phyloP scores from a whole-genome alignment of 306 rosid species.

The Acacia crassicarpa region DNA sequence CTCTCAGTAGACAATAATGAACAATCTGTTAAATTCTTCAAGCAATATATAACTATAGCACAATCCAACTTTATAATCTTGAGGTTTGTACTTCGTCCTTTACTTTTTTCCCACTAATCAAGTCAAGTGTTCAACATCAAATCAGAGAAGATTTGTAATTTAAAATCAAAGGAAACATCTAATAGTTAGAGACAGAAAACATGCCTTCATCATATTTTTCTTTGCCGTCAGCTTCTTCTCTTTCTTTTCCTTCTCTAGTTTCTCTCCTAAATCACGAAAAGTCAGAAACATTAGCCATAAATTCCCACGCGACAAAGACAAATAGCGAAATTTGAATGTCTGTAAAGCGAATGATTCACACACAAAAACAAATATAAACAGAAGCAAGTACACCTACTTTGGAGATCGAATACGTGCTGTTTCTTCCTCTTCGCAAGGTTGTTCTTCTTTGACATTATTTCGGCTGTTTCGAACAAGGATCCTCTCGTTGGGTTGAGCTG shows the following conservation, averaged over 20 bases:
- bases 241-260: conserved; percentile 57
- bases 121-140: background rate
- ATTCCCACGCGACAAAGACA: background rate
- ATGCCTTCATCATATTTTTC: conserved; percentile 79
- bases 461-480: background rate
- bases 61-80: background rate
- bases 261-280: conserved; percentile 56
- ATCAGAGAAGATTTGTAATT: background rate
- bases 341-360: background rate
- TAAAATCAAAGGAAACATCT: background rate
- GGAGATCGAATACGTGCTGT: conserved; percentile 80
- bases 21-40: background rate
- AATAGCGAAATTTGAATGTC: background rate
- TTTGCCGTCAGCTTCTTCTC: conserved; percentile 70
- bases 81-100: background rate
- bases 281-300: conserved; percentile 10
- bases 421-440: conserved; percentile 71
- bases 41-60: background rate
- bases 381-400: conserved; percentile 44
- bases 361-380: background rate
- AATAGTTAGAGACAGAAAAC: background rate
- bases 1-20: background rate
- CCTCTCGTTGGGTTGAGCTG: background rate
- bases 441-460: conserved; percentile 87
- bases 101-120: background rate